These are phyloP conservation scores for Euphorbia schlechtendalii DNA, from an alignment of 441 rosid species.

Conservation along the genomic window DNA sequence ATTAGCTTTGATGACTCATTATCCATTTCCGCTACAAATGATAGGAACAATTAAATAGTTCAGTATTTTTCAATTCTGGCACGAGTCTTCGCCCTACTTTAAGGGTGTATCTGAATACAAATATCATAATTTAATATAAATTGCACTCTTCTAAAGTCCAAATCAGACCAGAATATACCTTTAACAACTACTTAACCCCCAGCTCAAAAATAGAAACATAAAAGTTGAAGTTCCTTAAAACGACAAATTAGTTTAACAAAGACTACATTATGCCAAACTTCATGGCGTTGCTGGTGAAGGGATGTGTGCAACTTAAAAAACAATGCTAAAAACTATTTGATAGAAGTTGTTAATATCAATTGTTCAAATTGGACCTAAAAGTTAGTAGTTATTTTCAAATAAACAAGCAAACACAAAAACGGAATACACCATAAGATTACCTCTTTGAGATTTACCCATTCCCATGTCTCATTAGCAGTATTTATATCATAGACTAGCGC, in stretches of 20 bases:
- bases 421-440: conserved; percentile 28
- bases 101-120: no score
- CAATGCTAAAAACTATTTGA: not conserved
- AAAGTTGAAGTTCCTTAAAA: no score
- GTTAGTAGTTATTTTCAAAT: not conserved
- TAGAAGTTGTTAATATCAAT: not conserved
- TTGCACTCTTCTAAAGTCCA: not conserved
- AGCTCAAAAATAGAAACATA: not conserved
- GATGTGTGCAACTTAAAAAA: not conserved
- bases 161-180: not conserved
- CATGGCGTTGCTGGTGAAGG: not conserved
- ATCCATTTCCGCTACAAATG: not conserved
- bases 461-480: conserved; percentile 69
- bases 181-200: not conserved
- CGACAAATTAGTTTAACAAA: not conserved
- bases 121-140: not conserved
- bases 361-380: not conserved
- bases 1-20: not conserved
- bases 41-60: no score
- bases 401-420: not conserved
- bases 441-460: conserved; percentile 91
- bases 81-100: not conserved
- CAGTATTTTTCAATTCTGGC: not conserved
- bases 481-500: conserved; percentile 73
- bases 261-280: not conserved